Evolutionary conservation across 768 basidiomycete genomes (phyloP).

Genomic region (Suillus tomentosus): DNA sequence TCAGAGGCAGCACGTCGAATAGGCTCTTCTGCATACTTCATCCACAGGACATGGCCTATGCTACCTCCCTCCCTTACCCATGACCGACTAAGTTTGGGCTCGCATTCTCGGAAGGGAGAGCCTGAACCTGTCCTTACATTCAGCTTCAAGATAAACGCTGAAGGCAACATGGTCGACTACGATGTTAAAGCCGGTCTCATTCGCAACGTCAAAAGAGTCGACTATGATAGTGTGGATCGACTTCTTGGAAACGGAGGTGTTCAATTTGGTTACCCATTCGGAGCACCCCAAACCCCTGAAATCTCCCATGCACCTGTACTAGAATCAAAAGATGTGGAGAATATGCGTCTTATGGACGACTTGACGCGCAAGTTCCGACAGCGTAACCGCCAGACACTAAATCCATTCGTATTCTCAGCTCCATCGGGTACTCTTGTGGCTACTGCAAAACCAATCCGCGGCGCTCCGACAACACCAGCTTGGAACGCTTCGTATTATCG

Average conservation of each 20-base stretch:
- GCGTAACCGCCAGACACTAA: constrained; percentile 22
- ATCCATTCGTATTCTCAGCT: constrained; percentile 29
- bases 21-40: constrained; percentile 61
- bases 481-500: constrained; percentile 34
- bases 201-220: constrained; percentile 61
- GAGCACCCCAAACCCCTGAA: constrained; percentile 7
- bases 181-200: constrained; percentile 73
- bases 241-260: constrained; percentile 37
- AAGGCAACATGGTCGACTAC: constrained; percentile 70
- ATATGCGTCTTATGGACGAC: constrained; percentile 35
- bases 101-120: constrained; percentile 28
- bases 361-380: constrained; percentile 28
- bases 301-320: constrained; percentile 13
- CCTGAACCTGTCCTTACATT: constrained; percentile 74
- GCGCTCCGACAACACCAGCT: constrained; percentile 30
- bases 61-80: constrained; percentile 63
- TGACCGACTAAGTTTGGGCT: constrained; percentile 51
- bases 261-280: constrained; percentile 27
- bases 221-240: constrained; percentile 69
- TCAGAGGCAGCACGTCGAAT: constrained; percentile 56
- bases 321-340: constrained; percentile 23
- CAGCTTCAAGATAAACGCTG: constrained; percentile 64
- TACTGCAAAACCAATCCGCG: constrained; percentile 31
- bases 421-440: constrained; percentile 31
- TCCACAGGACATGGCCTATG: constrained; percentile 66